phyloP scores from a whole-genome alignment of 768 basidiomycete genomes.

The Mycena olivaceomarginata region DNA sequence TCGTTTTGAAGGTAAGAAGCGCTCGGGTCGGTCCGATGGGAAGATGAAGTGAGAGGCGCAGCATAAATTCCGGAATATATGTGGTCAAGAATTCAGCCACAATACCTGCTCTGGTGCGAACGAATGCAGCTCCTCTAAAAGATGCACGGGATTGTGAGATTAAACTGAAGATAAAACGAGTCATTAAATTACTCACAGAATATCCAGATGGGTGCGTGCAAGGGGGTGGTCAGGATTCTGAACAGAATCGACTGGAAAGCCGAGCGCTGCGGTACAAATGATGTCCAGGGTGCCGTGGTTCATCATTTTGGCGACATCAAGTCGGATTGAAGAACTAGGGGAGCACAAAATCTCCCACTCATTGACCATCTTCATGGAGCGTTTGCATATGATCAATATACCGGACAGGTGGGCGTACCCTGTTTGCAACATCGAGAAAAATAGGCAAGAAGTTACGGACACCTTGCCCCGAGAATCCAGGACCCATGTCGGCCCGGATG shows the following conservation, averaged over 20 bases:
- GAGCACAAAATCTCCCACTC: constrained; percentile 26
- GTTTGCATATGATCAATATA: constrained; percentile 10
- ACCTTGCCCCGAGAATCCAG: constrained; percentile 18
- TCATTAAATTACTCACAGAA: constrained; percentile 31
- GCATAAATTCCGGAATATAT: constrained; percentile 28
- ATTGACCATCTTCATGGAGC: constrained; percentile 16
- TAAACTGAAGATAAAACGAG: constrained; percentile 27
- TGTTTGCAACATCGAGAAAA: constrained; percentile 13
- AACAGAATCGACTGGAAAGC: constrained; percentile 27
- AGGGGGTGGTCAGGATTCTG: constrained; percentile 18
- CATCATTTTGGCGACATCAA: constrained; percentile 16
- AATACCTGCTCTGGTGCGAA: constrained; percentile 25
- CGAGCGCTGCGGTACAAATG: constrained; percentile 24
- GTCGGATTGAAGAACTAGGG: constrained; percentile 24
- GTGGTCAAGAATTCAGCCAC: constrained; percentile 27
- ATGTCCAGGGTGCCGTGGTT: constrained; percentile 15
- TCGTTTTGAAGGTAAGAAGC: constrained; percentile 25
- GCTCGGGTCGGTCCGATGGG: constrained; percentile 25
- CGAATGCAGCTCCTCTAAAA: constrained; percentile 27
- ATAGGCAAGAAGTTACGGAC: constrained; percentile 24
- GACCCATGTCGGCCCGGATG: constrained; percentile 18
- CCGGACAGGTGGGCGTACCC: constrained; percentile 22
- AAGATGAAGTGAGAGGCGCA: constrained; percentile 28
- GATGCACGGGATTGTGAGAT: constrained; percentile 20
- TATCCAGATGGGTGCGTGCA: constrained; percentile 20